phyloP scores from a whole-genome alignment of 805 yeast species.

The Teunomyces cretensis region DNA sequence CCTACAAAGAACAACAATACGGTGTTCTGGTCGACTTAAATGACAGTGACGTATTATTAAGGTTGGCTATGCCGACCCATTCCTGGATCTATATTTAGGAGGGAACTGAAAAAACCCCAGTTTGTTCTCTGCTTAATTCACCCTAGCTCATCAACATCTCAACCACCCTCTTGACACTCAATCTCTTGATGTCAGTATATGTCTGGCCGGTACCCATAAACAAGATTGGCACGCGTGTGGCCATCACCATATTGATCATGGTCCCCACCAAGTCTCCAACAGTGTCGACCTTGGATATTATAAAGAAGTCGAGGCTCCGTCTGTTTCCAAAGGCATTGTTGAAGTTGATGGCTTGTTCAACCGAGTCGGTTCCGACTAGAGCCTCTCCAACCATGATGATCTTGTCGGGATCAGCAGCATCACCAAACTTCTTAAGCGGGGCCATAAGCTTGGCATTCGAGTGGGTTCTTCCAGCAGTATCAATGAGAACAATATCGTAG shows the following conservation, averaged over 20 bases:
- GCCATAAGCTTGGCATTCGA: slow-evolving; percentile 95
- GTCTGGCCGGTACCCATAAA: slow-evolving; percentile 98
- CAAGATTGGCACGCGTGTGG: slow-evolving; percentile 91
- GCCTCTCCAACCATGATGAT: slow-evolving; percentile 99
- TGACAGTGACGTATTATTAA: too few species aligned
- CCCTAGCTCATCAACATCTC: slow-evolving; percentile 66
- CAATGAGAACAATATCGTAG: slow-evolving; percentile 87
- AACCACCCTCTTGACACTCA: slow-evolving; percentile 92
- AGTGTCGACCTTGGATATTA: slow-evolving; percentile 93
- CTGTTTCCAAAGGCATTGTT: slow-evolving; percentile 88
- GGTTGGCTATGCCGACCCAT: too few species aligned
- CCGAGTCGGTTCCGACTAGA: slow-evolving; percentile 94
- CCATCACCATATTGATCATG: slow-evolving; percentile 95
- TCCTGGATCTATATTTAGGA: too few species aligned
- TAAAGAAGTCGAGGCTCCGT: slow-evolving; percentile 82
- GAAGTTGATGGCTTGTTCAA: slow-evolving; percentile 90
- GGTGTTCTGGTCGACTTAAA: too few species aligned
- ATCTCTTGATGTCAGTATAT: slow-evolving; percentile 86
- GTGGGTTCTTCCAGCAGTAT: slow-evolving; percentile 97
- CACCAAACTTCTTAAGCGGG: slow-evolving; percentile 90
- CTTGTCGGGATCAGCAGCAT: slow-evolving; percentile 92
- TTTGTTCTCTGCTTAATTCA: not conserved
- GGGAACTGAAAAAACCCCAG: too few species aligned
- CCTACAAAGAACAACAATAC: too few species aligned
- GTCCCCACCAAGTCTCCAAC: slow-evolving; percentile 96